Evolutionary conservation across 306 rosid species (phyloP), one percentile per base, ranked within the genome.

Genomic region (Malus sylvestris): DNA sequence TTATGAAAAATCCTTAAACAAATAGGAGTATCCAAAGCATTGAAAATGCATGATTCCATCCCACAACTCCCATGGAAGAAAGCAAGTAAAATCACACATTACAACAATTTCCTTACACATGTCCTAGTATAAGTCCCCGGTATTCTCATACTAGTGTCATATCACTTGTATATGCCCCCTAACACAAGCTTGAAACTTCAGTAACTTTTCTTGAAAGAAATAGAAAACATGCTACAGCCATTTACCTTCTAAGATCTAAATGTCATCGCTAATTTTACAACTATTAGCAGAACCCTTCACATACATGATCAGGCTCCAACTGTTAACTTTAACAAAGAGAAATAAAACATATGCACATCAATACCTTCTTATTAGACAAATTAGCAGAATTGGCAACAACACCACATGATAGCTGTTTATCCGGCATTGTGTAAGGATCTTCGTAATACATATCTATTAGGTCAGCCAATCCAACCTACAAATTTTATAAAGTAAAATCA

Each of bases 401-500:
- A 57, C 91, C 90, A 77, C 88, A 85, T 61, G 90, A 82, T 76
- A 94, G 82, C 57, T 87, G 87, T 83, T 90, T 94, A 69, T 86
- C 78, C 27, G 89, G 88, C 79, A 92, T 80, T 0, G 96, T 76
- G 81, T 90, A 90, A 67, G 86, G 84, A 89, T 94, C 98, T 52
- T 87, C 98, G 53, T 84, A 92, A 77, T 86, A 92, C 83, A 89
- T 84, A 81, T 94, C 98, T 77, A 92, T 79, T 27, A 82, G 75
- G 77, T 89, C 93, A 20, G 95, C 93, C 88, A 94, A 79, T 38
- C 85, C 91, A 79, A 92, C 90, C 98, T 94, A 89, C 83, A 81
- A 73, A 84, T 73, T 78, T 78, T 79, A 59, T 25, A 51, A 44
- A 75, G 49, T 32, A 72, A 66, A 74, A 23, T 15, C 60, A 62